phyloP scores from a whole-genome alignment of 345 rosid genomes.

The Physaria fendleri region DNA sequence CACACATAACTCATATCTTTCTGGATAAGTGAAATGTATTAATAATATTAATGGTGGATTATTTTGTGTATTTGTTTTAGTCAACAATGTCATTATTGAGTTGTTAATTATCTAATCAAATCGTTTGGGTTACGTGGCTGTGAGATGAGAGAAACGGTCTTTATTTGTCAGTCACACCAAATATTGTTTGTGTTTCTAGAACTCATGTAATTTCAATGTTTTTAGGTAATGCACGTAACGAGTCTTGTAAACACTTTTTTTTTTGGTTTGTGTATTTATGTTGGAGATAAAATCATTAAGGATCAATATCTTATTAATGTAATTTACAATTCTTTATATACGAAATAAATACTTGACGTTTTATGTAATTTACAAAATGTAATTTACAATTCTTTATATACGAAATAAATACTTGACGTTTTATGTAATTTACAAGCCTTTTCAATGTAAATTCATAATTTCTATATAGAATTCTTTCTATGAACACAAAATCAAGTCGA shows the following conservation, averaged over 20 bases:
- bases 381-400: too few relatives aligned
- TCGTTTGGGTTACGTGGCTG: neutral
- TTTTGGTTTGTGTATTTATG: neutral
- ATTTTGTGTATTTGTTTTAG: neutral
- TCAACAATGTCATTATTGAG: conserved; percentile 1
- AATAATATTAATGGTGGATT: neutral
- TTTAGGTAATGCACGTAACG: neutral
- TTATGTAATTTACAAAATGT: neutral
- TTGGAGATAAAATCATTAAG: neutral
- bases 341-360: too few relatives aligned
- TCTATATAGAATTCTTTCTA: too few relatives aligned
- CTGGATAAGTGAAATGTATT: conserved; percentile 6
- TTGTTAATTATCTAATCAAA: neutral
- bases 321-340: too few relatives aligned
- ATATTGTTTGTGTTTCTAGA: neutral
- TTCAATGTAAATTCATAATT: neutral
- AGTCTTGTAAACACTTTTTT: too few relatives aligned
- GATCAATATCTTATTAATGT: neutral
- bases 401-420: too few relatives aligned
- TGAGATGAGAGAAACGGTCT: conserved; percentile 18
- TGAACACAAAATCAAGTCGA: too few relatives aligned
- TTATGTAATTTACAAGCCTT: too few relatives aligned
- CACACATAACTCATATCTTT: conserved; percentile 1
- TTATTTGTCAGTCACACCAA: neutral
- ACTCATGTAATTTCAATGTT: neutral